Evolutionary conservation across 2,329 filamentous ascomycete genomes (phyloP).

Genomic region (Fusarium stilboides): DNA sequence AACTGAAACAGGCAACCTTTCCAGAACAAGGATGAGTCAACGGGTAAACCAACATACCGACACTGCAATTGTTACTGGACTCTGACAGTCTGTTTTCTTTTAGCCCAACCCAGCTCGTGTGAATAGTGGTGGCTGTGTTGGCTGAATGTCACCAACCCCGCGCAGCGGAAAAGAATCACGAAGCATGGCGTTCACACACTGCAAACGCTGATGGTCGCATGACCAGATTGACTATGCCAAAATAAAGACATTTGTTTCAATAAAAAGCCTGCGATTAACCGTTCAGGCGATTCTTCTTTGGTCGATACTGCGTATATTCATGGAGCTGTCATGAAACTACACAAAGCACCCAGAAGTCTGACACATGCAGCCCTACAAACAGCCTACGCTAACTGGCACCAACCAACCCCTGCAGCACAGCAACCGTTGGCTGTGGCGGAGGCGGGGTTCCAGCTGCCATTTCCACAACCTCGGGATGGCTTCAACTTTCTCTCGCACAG

Average conservation of each 20-base stretch:
- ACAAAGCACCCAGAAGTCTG: background rate
- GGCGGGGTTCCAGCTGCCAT: slow-evolving; percentile 23
- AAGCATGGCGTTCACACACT: too few species aligned
- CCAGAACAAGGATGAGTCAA: too few species aligned
- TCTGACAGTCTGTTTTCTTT: background rate
- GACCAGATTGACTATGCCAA: too few species aligned
- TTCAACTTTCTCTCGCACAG: slow-evolving; percentile 17
- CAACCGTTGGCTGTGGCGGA: slow-evolving; percentile 26
- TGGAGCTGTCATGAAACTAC: too few species aligned
- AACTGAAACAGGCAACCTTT: background rate
- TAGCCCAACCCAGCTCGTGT: background rate
- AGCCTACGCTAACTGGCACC: slow-evolving; percentile 19
- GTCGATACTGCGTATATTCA: too few species aligned
- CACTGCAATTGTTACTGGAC: background rate
- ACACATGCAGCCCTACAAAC: slow-evolving; percentile 17
- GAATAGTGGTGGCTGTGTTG: slow-evolving; percentile 1
- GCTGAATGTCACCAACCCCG: background rate
- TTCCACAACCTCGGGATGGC: slow-evolving; percentile 8
- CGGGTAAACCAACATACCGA: too few species aligned
- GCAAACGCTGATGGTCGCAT: too few species aligned
- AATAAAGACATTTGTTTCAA: too few species aligned
- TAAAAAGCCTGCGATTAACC: too few species aligned
- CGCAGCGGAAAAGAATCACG: background rate
- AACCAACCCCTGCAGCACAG: background rate
- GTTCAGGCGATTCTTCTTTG: too few species aligned